Base-by-base conservation (phyloP, 164 flowering plant species). In the Protea cynaroides region DNA sequence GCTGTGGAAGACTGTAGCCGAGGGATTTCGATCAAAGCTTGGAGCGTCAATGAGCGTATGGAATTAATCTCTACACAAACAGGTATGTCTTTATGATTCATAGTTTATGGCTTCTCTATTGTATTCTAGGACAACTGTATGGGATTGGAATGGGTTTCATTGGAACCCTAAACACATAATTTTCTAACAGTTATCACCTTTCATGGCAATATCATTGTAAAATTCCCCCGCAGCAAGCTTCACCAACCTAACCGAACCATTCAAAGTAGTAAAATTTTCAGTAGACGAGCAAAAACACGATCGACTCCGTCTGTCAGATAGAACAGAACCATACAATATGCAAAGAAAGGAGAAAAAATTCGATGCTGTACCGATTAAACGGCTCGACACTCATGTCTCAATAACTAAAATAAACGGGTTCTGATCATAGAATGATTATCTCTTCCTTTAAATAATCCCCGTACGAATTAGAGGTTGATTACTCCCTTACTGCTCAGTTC, bases 181-280 rank as follows among this genome's bases (percentile, higher is more conserved):
- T n/a, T n/a, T n/a, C n/a, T n/a, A n/a, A n/a, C n/a, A n/a, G 74
- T 76, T 82, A 22, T 78, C 86, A 4, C 84, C 87, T 78, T 81
- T 81, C 44, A 74, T 74, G 0, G 80, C 72, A 8, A 79, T 66
- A 55, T 84, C 88, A 64, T 84, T 86, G 36, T 84, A 84, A 58
- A 84, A 84, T 2, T 86, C 88, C 59, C 86, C 67, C 0, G 83
- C 89, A 1, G 78, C 78, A 1, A 84, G 78, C 66, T 80, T 83
- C 75, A 83, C 84, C 79, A 81, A 71, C 69, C 83, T 80, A 65
- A 8, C 1, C 21, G 19, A 47, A 47, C 29, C 43, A 17, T 18
- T 22, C 10, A 57, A 25, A 6, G 6, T 7, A 12, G 19, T 11
- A 25, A 12, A 17, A 57, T n/a, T 57, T 25, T 25, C 11, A 17